Evolutionary conservation across 2,329 filamentous ascomycete genomes (phyloP).

Genomic region (Neobulgaria alba): DNA sequence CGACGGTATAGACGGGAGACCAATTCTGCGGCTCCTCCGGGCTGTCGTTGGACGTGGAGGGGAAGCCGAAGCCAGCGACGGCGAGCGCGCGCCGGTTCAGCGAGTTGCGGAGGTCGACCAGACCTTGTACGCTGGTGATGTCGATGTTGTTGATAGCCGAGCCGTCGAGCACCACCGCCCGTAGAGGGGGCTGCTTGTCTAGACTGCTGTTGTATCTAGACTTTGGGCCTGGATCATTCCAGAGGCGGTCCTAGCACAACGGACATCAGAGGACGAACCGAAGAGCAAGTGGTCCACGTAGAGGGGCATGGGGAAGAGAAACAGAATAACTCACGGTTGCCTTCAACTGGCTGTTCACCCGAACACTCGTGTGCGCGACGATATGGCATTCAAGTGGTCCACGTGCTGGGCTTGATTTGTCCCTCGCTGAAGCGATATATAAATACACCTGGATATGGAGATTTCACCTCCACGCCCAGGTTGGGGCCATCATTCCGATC

Average conservation of each 20-base stretch:
- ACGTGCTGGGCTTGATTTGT: constrained; percentile 80
- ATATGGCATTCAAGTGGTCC: constrained; percentile 69
- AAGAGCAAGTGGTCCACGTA: no score
- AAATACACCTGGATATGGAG: constrained; percentile 83
- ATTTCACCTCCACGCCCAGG: constrained; percentile 67
- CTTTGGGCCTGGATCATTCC: constrained; percentile 83
- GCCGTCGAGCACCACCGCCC: constrained; percentile 85
- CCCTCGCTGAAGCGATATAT: constrained; percentile 91
- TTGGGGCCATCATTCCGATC: constrained; percentile 83
- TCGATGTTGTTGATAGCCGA: constrained; percentile 89
- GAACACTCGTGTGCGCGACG: no score
- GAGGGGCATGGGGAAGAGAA: no score
- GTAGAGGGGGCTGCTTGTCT: constrained; percentile 67
- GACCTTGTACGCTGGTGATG: constrained; percentile 79
- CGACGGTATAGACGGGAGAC: no score
- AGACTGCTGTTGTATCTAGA: constrained; percentile 41
- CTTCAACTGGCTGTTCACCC: no score
- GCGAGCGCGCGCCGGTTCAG: no score
- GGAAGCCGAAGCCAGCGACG: no score
- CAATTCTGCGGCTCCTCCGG: no score
- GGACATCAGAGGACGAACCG: no score
- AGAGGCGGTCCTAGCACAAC: constrained; percentile 83
- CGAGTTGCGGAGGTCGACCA: constrained; percentile 91
- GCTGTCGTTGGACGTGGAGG: no score
- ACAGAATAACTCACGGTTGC: no score